Conservation (phyloP, 306 rosid species). For the Gillenia trifoliata region DNA sequence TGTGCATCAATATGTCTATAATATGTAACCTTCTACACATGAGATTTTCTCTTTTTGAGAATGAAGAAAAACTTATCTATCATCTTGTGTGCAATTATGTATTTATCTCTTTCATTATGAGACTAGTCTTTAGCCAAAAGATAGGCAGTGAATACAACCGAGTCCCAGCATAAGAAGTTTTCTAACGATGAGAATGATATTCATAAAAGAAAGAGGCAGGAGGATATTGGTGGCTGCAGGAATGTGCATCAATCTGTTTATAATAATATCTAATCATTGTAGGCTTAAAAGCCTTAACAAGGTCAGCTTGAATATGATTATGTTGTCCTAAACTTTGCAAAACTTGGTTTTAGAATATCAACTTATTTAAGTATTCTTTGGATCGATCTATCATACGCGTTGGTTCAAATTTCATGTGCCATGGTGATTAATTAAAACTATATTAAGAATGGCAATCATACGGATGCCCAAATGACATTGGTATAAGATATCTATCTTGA, state of each 20-base stretch:
- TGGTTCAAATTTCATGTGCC: constrained; percentile 32
- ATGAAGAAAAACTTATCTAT: neutral
- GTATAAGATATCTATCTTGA: neutral
- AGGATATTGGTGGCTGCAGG: neutral
- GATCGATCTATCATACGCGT: constrained; percentile 26
- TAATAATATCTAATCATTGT: neutral
- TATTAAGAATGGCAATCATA: neutral
- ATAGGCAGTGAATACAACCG: neutral
- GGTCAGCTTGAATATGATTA: constrained; percentile 19
- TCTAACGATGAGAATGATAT: neutral
- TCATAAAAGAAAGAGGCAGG: too few relatives aligned
- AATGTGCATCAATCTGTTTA: neutral
- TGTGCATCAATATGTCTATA: neutral
- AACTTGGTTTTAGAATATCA: constrained; percentile 10
- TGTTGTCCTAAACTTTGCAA: constrained; percentile 12
- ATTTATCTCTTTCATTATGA: neutral
- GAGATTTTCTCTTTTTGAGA: neutral
- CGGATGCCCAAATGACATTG: neutral
- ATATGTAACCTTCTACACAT: too few relatives aligned
- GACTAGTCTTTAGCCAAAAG: neutral
- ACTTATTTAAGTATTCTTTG: neutral
- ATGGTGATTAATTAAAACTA: constrained; percentile 16
- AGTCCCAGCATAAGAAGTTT: neutral
- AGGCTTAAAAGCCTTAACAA: constrained; percentile 9
- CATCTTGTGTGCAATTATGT: neutral